phyloP scores from a whole-genome alignment of 2,329 filamentous ascomycete genomes.

The Catunica adiposa region DNA sequence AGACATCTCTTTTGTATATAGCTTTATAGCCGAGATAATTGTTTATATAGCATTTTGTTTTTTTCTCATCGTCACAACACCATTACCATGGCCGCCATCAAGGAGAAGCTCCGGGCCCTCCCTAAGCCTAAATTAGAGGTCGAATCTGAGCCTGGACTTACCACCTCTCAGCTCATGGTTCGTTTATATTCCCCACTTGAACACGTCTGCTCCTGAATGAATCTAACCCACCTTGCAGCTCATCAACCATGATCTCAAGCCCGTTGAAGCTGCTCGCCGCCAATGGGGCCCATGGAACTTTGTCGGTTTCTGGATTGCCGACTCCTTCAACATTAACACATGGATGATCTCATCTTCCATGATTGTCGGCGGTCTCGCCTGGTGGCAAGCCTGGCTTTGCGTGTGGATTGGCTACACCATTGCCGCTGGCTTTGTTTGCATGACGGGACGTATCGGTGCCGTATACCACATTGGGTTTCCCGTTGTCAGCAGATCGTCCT shows the following conservation, averaged over 20 bases:
- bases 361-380: conserved; percentile 61
- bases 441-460: conserved; percentile 71
- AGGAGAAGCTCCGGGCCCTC: conserved; percentile 19
- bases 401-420: conserved; percentile 77
- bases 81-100: background rate
- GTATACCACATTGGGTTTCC: conserved; percentile 83
- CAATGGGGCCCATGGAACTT: conserved; percentile 83
- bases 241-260: conserved; percentile 66
- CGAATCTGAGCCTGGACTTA: conserved; percentile 58
- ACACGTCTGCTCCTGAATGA: background rate
- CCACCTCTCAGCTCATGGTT: conserved; percentile 63
- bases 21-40: too few relatives aligned
- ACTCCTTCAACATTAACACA: conserved; percentile 78
- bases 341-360: conserved; percentile 87
- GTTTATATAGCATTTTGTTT: too few relatives aligned
- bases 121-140: conserved; percentile 51
- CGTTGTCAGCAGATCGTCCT: conserved; percentile 59
- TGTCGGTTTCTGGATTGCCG: conserved; percentile 73
- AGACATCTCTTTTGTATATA: too few relatives aligned
- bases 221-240: conserved; percentile 30
- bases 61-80: too few relatives aligned
- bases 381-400: conserved; percentile 86
- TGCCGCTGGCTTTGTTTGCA: conserved; percentile 55
- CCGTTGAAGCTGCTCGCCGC: conserved; percentile 61
- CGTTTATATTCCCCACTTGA: conserved; percentile 13